phyloP scores from a whole-genome alignment of 129 eudicot genomes.

The Chrysanthemum makinoi region DNA sequence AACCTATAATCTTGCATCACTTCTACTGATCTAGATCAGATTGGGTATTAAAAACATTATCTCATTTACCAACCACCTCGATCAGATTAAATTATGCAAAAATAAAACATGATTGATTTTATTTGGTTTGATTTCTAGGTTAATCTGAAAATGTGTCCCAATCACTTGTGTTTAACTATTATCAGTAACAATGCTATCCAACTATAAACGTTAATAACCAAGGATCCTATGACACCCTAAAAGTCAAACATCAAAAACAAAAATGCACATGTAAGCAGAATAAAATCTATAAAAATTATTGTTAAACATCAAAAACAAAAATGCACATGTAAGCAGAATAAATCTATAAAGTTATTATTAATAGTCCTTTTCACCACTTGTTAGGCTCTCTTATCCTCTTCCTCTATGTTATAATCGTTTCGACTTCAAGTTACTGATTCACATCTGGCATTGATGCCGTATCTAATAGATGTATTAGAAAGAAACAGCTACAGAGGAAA shows the following conservation, averaged over 20 bases:
- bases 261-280: neutral
- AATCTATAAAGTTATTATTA: neutral
- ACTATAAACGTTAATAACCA: slow-evolving; percentile 7
- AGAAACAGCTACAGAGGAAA: too few species aligned
- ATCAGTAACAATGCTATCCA: slow-evolving; percentile 1
- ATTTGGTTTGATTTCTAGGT: slow-evolving; percentile 8
- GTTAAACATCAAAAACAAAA: neutral
- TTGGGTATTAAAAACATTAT: neutral
- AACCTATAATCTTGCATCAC: too few species aligned
- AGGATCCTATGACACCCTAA: neutral
- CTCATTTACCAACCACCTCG: neutral
- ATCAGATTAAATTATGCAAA: slow-evolving; percentile 4
- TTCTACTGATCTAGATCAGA: neutral
- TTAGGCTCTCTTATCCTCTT: neutral
- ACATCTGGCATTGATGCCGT: neutral
- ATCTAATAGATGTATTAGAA: too few species aligned
- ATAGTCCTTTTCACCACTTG: slow-evolving; percentile 14
- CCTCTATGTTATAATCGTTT: neutral
- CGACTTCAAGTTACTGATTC: neutral
- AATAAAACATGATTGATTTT: neutral
- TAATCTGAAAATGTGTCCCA: slow-evolving; percentile 10
- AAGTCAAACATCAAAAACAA: neutral
- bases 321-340: neutral
- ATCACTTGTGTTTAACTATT: slow-evolving; percentile 2
- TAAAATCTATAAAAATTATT: neutral